A percentile compares a stretch with the other conserved stretches of the same genome.
These are phyloP conservation scores for Yamadazyma olivae DNA, from an alignment of 805 yeast species.

Conservation along the genomic window DNA sequence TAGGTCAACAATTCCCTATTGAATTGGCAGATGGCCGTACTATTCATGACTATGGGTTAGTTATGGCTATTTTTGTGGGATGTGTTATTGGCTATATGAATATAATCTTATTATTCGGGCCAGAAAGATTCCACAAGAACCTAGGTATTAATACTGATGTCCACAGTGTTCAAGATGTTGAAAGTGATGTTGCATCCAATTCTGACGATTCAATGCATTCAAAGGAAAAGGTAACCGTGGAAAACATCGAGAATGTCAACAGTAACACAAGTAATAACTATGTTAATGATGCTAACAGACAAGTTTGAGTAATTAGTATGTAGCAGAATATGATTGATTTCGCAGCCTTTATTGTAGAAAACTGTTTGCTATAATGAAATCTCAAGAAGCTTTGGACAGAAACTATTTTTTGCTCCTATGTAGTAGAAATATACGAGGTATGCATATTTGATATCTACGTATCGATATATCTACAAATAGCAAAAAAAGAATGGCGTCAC, in stretches of 20 bases:
- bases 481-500: conserved; percentile 36
- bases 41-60: conserved; percentile 54
- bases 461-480: too few relatives aligned
- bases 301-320: not conserved
- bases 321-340: not conserved
- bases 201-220: not conserved
- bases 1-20: conserved; percentile 59
- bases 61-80: conserved; percentile 11
- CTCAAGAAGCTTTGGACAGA: too few relatives aligned
- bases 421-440: too few relatives aligned
- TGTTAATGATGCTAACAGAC: not conserved
- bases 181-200: conserved; percentile 1
- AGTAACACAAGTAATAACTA: too few relatives aligned
- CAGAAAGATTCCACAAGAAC: conserved; percentile 10
- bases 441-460: too few relatives aligned
- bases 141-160: conserved; percentile 2
- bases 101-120: conserved; percentile 7
- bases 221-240: not conserved
- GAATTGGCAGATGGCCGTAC: conserved; percentile 13
- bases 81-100: conserved; percentile 8
- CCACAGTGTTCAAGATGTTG: not conserved
- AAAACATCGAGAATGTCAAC: too few relatives aligned
- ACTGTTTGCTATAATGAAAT: too few relatives aligned
- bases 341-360: too few relatives aligned
- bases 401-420: too few relatives aligned